Evolutionary conservation across 345 rosid species (phyloP).

Genomic region (Aquilaria malaccensis): DNA sequence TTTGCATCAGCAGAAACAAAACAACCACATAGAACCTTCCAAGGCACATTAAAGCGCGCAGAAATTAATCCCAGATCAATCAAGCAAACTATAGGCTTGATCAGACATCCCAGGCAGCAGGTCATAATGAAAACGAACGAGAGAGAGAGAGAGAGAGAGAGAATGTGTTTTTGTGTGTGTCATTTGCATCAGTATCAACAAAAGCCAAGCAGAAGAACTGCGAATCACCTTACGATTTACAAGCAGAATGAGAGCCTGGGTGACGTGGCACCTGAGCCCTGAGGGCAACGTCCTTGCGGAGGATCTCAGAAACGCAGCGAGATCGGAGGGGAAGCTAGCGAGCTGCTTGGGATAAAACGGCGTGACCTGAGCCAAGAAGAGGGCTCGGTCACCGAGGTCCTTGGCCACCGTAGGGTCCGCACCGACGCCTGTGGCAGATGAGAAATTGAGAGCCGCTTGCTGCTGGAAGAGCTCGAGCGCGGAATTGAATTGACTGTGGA

Average conservation of each 20-base stretch:
- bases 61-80: too few relatives aligned
- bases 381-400: slow-evolving; percentile 71
- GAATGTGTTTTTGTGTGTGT: too few relatives aligned
- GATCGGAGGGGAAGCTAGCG: slow-evolving; percentile 49
- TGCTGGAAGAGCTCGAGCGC: slow-evolving; percentile 76
- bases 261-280: slow-evolving; percentile 62
- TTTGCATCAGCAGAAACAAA: too few relatives aligned
- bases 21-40: too few relatives aligned
- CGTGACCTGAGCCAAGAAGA: slow-evolving; percentile 77
- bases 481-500: slow-evolving; percentile 72
- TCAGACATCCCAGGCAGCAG: too few relatives aligned
- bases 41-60: too few relatives aligned
- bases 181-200: not conserved
- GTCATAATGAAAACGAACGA: too few relatives aligned
- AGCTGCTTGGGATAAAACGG: slow-evolving; percentile 74
- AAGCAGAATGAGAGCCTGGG: slow-evolving; percentile 74
- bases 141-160: too few relatives aligned
- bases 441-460: slow-evolving; percentile 69
- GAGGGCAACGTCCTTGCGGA: slow-evolving; percentile 64
- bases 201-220: not conserved
- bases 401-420: slow-evolving; percentile 62
- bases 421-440: slow-evolving; percentile 55
- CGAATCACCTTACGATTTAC: slow-evolving; percentile 52
- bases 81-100: too few relatives aligned
- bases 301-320: slow-evolving; percentile 61